These are phyloP conservation scores for Limonomyces culmigenus DNA, from an alignment of 1,284 basidiomycete genomes.

Conservation along the genomic window DNA sequence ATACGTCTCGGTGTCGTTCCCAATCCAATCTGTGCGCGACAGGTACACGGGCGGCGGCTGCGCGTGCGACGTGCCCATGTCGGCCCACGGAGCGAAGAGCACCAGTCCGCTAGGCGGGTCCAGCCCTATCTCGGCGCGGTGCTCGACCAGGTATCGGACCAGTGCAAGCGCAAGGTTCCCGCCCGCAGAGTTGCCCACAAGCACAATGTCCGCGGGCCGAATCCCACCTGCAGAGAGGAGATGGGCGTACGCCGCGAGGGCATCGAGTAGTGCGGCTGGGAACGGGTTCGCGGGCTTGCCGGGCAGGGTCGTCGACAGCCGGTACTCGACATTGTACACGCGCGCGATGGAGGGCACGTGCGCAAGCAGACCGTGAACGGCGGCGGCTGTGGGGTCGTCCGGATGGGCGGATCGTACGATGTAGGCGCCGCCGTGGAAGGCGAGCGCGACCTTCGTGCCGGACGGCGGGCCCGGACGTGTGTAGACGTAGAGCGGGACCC, in stretches of 20 bases:
- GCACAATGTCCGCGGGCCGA: slow-evolving; percentile 23
- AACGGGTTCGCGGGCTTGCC: slow-evolving; percentile 17
- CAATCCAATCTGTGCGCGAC: slow-evolving; percentile 24
- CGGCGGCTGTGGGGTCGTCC: slow-evolving; percentile 14
- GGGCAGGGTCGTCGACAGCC: slow-evolving; percentile 11
- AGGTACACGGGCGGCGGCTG: slow-evolving; percentile 16
- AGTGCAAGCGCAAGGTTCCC: slow-evolving; percentile 29
- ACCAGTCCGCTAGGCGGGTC: slow-evolving; percentile 32
- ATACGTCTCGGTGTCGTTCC: slow-evolving; percentile 11
- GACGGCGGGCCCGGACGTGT: too few species aligned
- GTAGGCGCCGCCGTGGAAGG: slow-evolving; percentile 34
- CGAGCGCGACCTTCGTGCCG: slow-evolving; percentile 32
- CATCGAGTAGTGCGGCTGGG: slow-evolving; percentile 31
- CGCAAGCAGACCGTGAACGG: slow-evolving; percentile 8
- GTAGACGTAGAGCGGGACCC: too few species aligned
- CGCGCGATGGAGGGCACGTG: slow-evolving; percentile 12
- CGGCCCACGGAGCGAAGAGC: slow-evolving; percentile 40
- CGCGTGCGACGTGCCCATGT: slow-evolving; percentile 23
- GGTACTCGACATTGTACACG: slow-evolving; percentile 17
- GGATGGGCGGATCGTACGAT: slow-evolving; percentile 26
- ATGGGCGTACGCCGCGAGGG: slow-evolving; percentile 26
- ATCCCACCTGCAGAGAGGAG: slow-evolving; percentile 21
- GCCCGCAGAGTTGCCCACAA: slow-evolving; percentile 39
- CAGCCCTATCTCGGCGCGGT: slow-evolving; percentile 14
- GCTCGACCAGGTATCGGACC: slow-evolving; percentile 19